Conservation (phyloP, 371 early-diverging fungal species). For the Nematocida minor region DNA sequence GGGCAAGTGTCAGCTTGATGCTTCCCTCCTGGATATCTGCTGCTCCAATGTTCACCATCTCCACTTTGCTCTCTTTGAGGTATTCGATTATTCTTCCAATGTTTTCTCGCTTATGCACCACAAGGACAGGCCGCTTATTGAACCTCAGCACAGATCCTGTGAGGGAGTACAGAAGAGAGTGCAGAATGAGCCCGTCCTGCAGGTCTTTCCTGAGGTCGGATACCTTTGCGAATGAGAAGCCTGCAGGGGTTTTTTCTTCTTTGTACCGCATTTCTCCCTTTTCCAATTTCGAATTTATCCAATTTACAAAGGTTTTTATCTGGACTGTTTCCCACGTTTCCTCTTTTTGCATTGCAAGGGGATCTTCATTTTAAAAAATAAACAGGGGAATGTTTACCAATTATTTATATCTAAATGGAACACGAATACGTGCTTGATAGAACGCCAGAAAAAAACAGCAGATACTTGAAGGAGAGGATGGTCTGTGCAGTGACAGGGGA, state of each 20-base stretch:
- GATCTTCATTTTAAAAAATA: slow-evolving; percentile 41
- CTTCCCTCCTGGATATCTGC: slow-evolving; percentile 88
- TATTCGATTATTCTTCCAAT: slow-evolving; percentile 81
- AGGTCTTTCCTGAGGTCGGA: slow-evolving; percentile 43
- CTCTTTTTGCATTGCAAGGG: slow-evolving; percentile 48
- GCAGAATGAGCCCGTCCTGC: slow-evolving; percentile 10
- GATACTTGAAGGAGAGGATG: neutral
- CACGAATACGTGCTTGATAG: neutral
- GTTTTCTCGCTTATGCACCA: slow-evolving; percentile 89
- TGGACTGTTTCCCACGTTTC: slow-evolving; percentile 68
- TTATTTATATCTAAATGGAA: slow-evolving; percentile 18
- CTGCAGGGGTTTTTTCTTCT: slow-evolving; percentile 69
- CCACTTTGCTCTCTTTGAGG: slow-evolving; percentile 75
- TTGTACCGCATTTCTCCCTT: slow-evolving; percentile 68
- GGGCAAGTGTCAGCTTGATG: slow-evolving; percentile 81
- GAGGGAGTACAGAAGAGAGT: slow-evolving; percentile 67
- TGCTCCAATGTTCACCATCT: slow-evolving; percentile 79
- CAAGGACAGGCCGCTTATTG: slow-evolving; percentile 75
- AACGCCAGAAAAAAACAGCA: neutral
- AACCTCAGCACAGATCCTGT: slow-evolving; percentile 73
- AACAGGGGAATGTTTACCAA: slow-evolving; percentile 50
- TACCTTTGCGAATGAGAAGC: slow-evolving; percentile 71
- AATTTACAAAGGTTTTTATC: slow-evolving; percentile 69
- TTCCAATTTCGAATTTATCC: slow-evolving; percentile 82
- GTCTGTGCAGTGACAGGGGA: neutral